Evolutionary conservation across 2,329 filamentous ascomycete species (phyloP), one percentile per base, ranked within the genome.

Genomic region (Calonectria hawksworthii): DNA sequence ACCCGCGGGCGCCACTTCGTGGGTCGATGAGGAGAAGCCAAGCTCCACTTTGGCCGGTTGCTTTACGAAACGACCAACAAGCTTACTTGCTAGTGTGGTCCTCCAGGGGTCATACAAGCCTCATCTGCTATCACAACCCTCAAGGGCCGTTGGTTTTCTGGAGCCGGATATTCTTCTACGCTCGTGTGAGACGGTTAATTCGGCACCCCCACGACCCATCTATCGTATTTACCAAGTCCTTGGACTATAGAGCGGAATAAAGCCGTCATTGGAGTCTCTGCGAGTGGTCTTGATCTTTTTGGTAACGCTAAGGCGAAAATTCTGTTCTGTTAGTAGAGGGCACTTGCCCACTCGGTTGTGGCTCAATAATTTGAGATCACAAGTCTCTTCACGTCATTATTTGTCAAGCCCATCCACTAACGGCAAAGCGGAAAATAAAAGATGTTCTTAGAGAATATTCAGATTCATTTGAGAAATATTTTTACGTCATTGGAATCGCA

Each of bases 41-140:
- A 61, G 54, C 54, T 61, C 54, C 54, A 38, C 54, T 61, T 38
- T 36, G 32, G 11, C 9, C 32, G 11, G 28, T 16, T 61, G 11
- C n/a, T 61, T 61, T 61, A 61, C 54, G 54, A 61, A 61, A 34
- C 54, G 32, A 61, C 54, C 54, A 61, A 61, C 54, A 38, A 61
- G 54, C 54, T 61, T 38, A 38, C 32, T 38, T 61, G 23, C n/a
- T 30, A 32, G 23, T 13, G 54, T 61, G 54, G 54, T 21, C 13
- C 54, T 23, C n/a, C 54, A 38, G 34, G 54, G 54, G 32, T 36
- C n/a, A 14, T 61, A 2, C 21, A 61, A 61, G 54, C 56, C 56
- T 61, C 34, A 61, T 28, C 36, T n/a, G 21, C 41, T 4, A 47
- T 61, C n/a, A 18, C n/a, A 34, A 16, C 23, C 6, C 54, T 38